Evolutionary conservation across 495 filamentous ascomycete genomes (phyloP).

Genomic region (Penicillium parvum): DNA sequence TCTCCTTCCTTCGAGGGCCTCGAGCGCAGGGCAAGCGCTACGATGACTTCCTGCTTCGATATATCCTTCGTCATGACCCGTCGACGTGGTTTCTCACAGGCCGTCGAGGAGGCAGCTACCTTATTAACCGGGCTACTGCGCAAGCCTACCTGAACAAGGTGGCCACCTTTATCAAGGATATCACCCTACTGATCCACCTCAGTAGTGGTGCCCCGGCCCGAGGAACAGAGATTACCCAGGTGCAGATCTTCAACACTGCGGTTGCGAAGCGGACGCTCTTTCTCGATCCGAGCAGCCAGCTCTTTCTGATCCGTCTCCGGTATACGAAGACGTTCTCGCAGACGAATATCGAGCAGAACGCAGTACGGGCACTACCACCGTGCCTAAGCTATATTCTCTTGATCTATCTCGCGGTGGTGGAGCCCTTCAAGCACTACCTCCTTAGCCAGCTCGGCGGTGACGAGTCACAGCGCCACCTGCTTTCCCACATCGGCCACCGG

Average conservation of each 20-base stretch:
- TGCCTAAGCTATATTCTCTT: background rate
- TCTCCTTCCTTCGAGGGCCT: background rate
- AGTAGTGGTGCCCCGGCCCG: background rate
- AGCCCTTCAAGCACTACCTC: background rate
- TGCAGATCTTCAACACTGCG: background rate
- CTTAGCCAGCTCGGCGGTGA: background rate
- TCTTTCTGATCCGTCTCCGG: background rate
- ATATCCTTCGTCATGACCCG: background rate
- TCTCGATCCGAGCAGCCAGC: background rate
- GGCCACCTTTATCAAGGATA: background rate
- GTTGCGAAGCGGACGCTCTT: background rate
- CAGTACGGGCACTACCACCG: background rate
- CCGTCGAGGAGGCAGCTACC: background rate
- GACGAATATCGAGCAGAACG: background rate
- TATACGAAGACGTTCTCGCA: background rate
- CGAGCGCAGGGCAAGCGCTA: background rate
- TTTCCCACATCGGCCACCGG: too few relatives aligned
- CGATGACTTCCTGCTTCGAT: background rate
- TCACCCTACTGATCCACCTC: background rate
- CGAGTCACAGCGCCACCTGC: background rate
- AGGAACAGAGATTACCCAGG: background rate
- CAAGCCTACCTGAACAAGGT: background rate
- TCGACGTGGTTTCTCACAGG: background rate
- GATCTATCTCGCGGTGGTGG: background rate
- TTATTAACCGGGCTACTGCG: background rate